phyloP scores from a whole-genome alignment of 2,329 filamentous ascomycete genomes.

The Aspergillus texensis region DNA sequence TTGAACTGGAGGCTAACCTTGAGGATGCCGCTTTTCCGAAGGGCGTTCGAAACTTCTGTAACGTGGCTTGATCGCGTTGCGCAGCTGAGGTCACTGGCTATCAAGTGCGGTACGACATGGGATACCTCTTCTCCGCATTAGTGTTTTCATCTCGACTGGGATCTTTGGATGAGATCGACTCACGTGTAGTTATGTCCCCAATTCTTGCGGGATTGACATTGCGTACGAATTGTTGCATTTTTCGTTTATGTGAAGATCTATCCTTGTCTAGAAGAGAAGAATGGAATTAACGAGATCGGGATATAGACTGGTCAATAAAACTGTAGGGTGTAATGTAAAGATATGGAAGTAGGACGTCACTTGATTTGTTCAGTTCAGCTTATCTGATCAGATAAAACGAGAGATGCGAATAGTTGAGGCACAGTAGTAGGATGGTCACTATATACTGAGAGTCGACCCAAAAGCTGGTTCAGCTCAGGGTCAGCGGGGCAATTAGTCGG shows the following conservation, averaged over 20 bases:
- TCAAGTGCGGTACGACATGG: neutral
- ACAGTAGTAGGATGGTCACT: neutral
- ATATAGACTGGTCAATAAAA: neutral
- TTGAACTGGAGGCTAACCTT: conserved; percentile 39
- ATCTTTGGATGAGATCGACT: neutral
- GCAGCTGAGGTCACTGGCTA: neutral
- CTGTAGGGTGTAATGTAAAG: neutral
- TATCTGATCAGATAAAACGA: neutral
- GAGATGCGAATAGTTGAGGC: neutral
- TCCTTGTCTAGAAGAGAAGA: neutral
- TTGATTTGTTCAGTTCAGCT: neutral
- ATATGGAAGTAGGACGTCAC: neutral
- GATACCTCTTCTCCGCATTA: neutral
- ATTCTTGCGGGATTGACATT: neutral
- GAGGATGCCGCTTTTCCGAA: conserved; percentile 34
- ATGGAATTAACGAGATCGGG: neutral
- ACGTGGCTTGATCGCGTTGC: neutral
- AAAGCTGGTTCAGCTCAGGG: neutral
- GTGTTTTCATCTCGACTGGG: neutral
- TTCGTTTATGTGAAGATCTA: neutral
- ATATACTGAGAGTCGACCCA: neutral
- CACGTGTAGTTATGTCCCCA: neutral
- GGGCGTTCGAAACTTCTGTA: neutral
- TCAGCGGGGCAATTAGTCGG: neutral
- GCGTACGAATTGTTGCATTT: neutral